These are phyloP conservation scores for Alternaria dauci DNA, from an alignment of 2,329 filamentous ascomycete genomes.

Conservation along the genomic window DNA sequence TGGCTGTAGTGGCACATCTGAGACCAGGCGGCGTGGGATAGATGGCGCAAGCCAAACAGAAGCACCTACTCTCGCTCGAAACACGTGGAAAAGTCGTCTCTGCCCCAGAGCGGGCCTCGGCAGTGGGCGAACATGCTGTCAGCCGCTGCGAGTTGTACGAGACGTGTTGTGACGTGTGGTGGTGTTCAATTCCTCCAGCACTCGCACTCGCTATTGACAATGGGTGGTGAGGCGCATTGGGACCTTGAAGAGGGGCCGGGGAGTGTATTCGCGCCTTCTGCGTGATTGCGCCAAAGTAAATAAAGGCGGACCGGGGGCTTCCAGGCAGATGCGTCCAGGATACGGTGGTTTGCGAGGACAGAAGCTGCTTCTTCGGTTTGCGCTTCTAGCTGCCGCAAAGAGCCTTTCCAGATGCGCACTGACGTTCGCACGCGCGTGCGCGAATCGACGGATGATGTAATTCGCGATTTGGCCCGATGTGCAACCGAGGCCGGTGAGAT, in stretches of 20 bases:
- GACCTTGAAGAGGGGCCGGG: conserved; percentile 9
- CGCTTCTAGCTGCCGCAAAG: conserved; percentile 14
- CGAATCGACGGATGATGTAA: conserved; percentile 20
- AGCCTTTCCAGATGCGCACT: conserved; percentile 19
- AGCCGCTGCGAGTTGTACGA: conserved; percentile 19
- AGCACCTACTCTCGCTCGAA: conserved; percentile 71
- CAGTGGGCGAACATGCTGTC: conserved; percentile 64
- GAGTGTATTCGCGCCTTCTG: conserved; percentile 1
- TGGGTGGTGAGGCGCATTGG: conserved; percentile 26
- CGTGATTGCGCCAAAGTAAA: conserved; percentile 6
- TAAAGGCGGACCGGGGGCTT: neutral
- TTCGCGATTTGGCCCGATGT: conserved; percentile 6
- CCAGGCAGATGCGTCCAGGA: neutral
- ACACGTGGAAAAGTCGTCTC: conserved; percentile 69
- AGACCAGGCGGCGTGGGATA: neutral
- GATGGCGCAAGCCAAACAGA: conserved; percentile 1
- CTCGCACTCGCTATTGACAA: conserved; percentile 24
- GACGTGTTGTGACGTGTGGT: conserved; percentile 17
- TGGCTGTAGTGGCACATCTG: conserved; percentile 1
- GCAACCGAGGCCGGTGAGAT: conserved; percentile 1
- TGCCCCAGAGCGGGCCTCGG: conserved; percentile 65
- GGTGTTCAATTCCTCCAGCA: conserved; percentile 24
- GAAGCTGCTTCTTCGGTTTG: conserved; percentile 9
- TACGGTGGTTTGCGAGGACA: conserved; percentile 6
- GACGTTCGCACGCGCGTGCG: conserved; percentile 16